Evolutionary conservation across 345 rosid genomes (phyloP), one percentile per base, ranked within the genome.

Genomic region (Euphorbia peplus): DNA sequence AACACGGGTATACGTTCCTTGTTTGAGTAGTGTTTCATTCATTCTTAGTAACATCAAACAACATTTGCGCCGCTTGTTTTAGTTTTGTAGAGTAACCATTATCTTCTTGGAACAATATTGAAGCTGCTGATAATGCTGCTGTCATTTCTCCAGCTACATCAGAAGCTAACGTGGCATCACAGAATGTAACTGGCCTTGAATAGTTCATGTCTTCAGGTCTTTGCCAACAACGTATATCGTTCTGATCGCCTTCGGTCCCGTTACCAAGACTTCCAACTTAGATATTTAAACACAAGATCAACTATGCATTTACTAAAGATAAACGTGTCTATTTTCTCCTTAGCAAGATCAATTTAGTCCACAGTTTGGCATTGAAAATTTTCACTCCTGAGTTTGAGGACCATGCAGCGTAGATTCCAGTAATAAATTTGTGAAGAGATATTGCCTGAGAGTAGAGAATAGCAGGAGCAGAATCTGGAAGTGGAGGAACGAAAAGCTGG

Each of bases 161-260:
- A 8, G 86, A 71, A 61, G 87, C 88, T 24, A n/a, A n/a, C n/a
- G 72, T 41, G 42, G 44, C 47, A 50, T 73, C 71, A 46, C 93
- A 86, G 53, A 39, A 32, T 8, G 82, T 82, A 47, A 82, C 83
- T 0, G 81, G 82, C 58, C 93, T 78, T 50, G n/a, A 29, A 65
- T 81, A 80, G 63, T 42, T 77, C 85, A 84, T 86, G 71, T 86
- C 87, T 67, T 88, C 93, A 8, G 93, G 90, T 64, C 86, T 86
- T 70, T 81, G 83, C 93, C 90, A 88, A 74, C 90, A 88, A 63
- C 37, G 83, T 28, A 74, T 62, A 55, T 87, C 86, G 39, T 71
- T 78, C 37, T 71, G 76, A 26, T 74, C 58, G 2, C 52, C 74
- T n/a, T 53, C 19, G 0, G 78, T 74, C 21, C 66, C 75, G 62